Conservation (phyloP, 495 filamentous ascomycete genomes). For the Talaromyces liani region DNA sequence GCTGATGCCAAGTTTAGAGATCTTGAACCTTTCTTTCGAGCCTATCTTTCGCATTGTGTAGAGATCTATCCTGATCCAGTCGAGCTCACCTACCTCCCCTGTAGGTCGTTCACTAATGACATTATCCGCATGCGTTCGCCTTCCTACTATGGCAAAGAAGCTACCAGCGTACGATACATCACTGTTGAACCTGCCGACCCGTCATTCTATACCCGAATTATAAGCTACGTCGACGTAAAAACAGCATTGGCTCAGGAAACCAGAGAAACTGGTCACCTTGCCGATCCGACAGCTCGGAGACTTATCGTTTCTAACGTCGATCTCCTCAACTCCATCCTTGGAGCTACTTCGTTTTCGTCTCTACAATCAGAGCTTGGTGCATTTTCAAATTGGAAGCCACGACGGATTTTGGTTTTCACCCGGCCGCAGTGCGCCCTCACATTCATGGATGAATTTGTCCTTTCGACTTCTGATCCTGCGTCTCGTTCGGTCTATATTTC, state of each 20-base stretch:
- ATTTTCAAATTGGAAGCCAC: neutral
- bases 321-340: neutral
- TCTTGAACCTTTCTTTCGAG: neutral
- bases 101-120: neutral
- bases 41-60: slow-evolving; percentile 1
- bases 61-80: neutral
- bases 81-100: neutral
- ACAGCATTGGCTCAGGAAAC: neutral
- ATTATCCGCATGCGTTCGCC: neutral
- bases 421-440: neutral
- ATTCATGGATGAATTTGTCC: neutral
- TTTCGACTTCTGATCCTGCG: neutral
- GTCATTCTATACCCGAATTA: neutral
- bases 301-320: neutral
- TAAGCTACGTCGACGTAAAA: neutral
- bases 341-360: neutral
- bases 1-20: neutral
- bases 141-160: neutral
- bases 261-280: neutral
- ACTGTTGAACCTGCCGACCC: neutral
- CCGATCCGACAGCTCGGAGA: neutral
- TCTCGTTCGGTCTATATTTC: neutral
- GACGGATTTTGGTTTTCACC: neutral
- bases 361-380: neutral
- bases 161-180: neutral